phyloP scores from a whole-genome alignment of 345 rosid genomes.

The Limnanthes douglasii region DNA sequence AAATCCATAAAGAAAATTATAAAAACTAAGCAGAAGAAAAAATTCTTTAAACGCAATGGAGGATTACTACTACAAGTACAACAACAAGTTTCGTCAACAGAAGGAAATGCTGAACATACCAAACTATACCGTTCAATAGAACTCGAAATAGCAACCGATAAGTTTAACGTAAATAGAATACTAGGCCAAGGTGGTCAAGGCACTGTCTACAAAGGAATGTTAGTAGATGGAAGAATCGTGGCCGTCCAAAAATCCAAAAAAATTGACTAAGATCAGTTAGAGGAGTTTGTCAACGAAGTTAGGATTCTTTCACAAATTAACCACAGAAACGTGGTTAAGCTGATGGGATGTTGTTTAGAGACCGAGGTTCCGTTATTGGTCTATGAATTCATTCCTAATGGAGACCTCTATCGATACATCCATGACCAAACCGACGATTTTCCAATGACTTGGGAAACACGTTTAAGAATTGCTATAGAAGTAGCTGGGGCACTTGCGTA shows the following conservation, averaged over 20 bases:
- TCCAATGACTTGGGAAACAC: constrained; percentile 16
- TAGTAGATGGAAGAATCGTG: constrained; percentile 12
- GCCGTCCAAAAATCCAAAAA: constrained; percentile 27
- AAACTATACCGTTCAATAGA: constrained; percentile 21
- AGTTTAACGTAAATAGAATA: constrained; percentile 13
- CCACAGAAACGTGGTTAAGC: constrained; percentile 23
- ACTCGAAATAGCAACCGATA: constrained; percentile 15
- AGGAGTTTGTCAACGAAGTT: constrained; percentile 34
- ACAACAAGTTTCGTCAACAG: constrained; percentile 8
- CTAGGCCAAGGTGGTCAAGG: constrained; percentile 32
- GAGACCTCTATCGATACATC: constrained; percentile 21
- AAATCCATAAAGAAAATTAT: constrained; percentile 8
- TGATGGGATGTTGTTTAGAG: constrained; percentile 34
- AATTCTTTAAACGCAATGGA: constrained; percentile 7
- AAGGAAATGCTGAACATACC: constrained; percentile 3
- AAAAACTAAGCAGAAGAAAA: constrained; percentile 5
- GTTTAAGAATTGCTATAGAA: constrained; percentile 22
- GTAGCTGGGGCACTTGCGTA: constrained; percentile 22
- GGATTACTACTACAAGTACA: constrained; percentile 23
- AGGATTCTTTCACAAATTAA: constrained; percentile 28
- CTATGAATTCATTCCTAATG: constrained; percentile 17
- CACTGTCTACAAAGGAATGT: constrained; percentile 24
- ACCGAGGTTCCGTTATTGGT: constrained; percentile 28
- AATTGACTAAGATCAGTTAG: constrained; percentile 21
- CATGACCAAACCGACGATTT: constrained; percentile 16